These are phyloP conservation scores for Fomes fomentarius DNA, from an alignment of 1,284 basidiomycete genomes.

Conservation along the genomic window DNA sequence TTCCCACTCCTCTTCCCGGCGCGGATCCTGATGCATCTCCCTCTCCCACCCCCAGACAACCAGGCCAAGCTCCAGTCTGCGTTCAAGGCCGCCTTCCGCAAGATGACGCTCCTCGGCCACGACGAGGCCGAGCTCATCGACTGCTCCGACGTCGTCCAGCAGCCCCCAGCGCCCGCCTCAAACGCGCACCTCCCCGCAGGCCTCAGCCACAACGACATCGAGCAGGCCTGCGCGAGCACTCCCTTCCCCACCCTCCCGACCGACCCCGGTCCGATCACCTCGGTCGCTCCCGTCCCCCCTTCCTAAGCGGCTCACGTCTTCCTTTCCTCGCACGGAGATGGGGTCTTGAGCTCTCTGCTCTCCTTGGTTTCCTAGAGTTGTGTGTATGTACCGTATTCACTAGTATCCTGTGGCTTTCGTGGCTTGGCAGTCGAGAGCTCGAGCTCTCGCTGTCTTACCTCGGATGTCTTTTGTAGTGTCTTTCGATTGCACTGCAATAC, in stretches of 20 bases:
- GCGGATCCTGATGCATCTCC: constrained; percentile 26
- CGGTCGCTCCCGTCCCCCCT: constrained; percentile 32
- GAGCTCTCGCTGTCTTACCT: too few species aligned
- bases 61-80: constrained; percentile 31
- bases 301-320: constrained; percentile 12
- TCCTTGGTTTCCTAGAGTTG: too few species aligned
- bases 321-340: too few species aligned
- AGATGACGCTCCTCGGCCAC: constrained; percentile 38
- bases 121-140: constrained; percentile 28
- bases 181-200: constrained; percentile 32
- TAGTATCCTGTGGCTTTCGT: too few species aligned
- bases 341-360: too few species aligned
- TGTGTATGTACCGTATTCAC: too few species aligned
- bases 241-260: constrained; percentile 36
- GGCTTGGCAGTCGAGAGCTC: too few species aligned
- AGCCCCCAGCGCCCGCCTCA: constrained; percentile 21
- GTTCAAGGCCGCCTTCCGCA: constrained; percentile 36
- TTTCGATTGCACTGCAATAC: too few species aligned
- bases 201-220: constrained; percentile 27
- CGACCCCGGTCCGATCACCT: constrained; percentile 35
- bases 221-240: constrained; percentile 26
- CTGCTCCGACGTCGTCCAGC: constrained; percentile 33
- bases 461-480: too few species aligned
- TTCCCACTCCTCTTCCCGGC: constrained; percentile 23
- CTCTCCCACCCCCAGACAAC: constrained; percentile 34